Conservation (phyloP, 345 rosid genomes). For the Theobroma cacao region DNA sequence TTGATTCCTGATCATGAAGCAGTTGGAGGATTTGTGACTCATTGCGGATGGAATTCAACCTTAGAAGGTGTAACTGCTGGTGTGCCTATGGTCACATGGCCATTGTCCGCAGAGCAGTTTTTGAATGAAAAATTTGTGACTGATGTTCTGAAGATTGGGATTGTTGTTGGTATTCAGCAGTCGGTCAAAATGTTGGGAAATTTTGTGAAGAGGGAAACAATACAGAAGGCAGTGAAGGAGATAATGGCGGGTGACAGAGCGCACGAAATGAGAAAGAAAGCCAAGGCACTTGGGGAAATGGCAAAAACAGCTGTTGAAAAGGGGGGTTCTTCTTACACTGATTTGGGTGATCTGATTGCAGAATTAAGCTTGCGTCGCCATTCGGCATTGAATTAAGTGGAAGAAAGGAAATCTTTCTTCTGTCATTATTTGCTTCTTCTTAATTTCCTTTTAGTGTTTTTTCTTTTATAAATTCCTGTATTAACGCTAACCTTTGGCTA, state of each 20-base stretch:
- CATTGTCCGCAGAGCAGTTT: constrained; percentile 44
- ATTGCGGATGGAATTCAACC: constrained; percentile 62
- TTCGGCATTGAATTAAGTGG: not conserved
- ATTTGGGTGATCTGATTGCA: constrained; percentile 25
- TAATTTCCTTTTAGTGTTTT: no score
- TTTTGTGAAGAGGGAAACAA: constrained; percentile 30
- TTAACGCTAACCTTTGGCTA: no score
- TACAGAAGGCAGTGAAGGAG: constrained; percentile 35
- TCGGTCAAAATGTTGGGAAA: constrained; percentile 22
- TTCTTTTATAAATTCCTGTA: no score
- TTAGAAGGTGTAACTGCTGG: constrained; percentile 49
- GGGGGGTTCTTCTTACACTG: constrained; percentile 33
- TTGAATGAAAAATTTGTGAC: constrained; percentile 46
- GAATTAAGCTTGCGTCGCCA: constrained; percentile 13
- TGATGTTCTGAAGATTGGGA: constrained; percentile 35
- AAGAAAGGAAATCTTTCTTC: not conserved
- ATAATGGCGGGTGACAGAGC: constrained; percentile 34
- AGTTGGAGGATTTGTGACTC: constrained; percentile 48
- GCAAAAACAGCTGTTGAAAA: constrained; percentile 32
- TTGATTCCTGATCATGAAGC: constrained; percentile 53
- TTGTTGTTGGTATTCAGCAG: constrained; percentile 30
- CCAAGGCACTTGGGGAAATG: constrained; percentile 15
- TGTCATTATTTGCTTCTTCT: not conserved
- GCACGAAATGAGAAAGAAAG: constrained; percentile 26
- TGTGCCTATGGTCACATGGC: constrained; percentile 55